Evolutionary conservation across 371 early-diverging fungal species (phyloP).

Genomic region (Cokeromyces recurvatus): DNA sequence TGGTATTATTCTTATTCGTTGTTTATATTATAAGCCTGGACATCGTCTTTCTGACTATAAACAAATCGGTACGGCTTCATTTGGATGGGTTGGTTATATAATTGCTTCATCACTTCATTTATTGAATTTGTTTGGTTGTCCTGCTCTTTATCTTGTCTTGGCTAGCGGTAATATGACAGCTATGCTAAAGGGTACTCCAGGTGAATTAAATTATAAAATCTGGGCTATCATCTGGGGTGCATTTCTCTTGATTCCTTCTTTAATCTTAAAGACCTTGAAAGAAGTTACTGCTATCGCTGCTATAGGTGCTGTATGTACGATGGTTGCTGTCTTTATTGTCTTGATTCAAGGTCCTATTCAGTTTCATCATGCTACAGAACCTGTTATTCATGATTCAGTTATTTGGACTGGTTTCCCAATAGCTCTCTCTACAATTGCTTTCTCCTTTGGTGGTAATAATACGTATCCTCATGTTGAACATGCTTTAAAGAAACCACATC

Average conservation of each 20-base stretch:
- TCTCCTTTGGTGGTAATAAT: slow-evolving; percentile 57
- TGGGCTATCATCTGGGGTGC: slow-evolving; percentile 67
- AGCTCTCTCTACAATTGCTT: slow-evolving; percentile 58
- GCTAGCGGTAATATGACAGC: slow-evolving; percentile 59
- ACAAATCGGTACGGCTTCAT: slow-evolving; percentile 61
- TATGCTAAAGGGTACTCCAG: slow-evolving; percentile 32
- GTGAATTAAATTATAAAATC: slow-evolving; percentile 15
- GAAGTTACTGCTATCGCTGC: slow-evolving; percentile 65
- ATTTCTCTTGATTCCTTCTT: slow-evolving; percentile 67
- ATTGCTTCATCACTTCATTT: slow-evolving; percentile 60
- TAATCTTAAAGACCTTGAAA: slow-evolving; percentile 67
- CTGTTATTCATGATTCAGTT: slow-evolving; percentile 18
- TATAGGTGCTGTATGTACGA: slow-evolving; percentile 43
- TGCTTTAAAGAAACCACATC: slow-evolving; percentile 74
- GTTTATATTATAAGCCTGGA: slow-evolving; percentile 33
- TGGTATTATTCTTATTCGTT: slow-evolving; percentile 28
- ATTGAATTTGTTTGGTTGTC: slow-evolving; percentile 61
- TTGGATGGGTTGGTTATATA: slow-evolving; percentile 55
- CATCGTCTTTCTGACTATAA: slow-evolving; percentile 52
- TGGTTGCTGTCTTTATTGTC: slow-evolving; percentile 47
- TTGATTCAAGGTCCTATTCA: slow-evolving; percentile 36
- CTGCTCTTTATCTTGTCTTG: slow-evolving; percentile 72
- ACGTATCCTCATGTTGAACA: slow-evolving; percentile 73
- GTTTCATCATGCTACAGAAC: slow-evolving; percentile 7
- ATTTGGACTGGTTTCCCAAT: slow-evolving; percentile 55